These are phyloP conservation scores for Acmispon strigosus DNA, from an alignment of 306 rosid species.

Conservation along the genomic window DNA sequence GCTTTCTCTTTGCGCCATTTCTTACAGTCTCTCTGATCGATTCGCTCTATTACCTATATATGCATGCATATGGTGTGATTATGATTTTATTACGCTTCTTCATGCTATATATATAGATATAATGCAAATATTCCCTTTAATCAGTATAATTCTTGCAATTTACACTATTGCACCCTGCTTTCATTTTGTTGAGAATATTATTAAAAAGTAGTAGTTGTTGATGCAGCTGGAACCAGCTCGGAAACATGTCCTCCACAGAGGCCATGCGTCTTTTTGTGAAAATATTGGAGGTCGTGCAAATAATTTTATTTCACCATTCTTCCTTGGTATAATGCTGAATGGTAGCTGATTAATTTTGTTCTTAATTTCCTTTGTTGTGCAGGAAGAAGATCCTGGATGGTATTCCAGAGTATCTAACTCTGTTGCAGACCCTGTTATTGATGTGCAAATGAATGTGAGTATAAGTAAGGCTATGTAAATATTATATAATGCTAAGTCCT, in stretches of 20 bases:
- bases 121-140: background rate
- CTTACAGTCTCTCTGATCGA: background rate
- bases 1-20: background rate
- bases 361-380: slow-evolving; percentile 5
- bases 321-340: background rate
- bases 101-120: background rate
- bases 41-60: background rate
- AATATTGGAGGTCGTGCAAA: slow-evolving; percentile 70
- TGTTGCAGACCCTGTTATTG: slow-evolving; percentile 65
- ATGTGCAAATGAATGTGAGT: slow-evolving; percentile 78
- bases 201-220: slow-evolving; percentile 16
- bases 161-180: background rate
- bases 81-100: slow-evolving; percentile 2
- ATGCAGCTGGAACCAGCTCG: slow-evolving; percentile 93
- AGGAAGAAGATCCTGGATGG: slow-evolving; percentile 98
- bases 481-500: background rate
- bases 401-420: slow-evolving; percentile 83
- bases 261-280: slow-evolving; percentile 97
- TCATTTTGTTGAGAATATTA: slow-evolving; percentile 9
- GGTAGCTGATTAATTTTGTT: slow-evolving; percentile 18
- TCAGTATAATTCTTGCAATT: background rate
- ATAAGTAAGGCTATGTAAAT: background rate
- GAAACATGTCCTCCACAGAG: slow-evolving; percentile 70
- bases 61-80: background rate
- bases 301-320: background rate